These are phyloP conservation scores for Aspergillus sclerotiicarbonarius DNA, from an alignment of 495 filamentous ascomycete genomes.

Conservation along the genomic window DNA sequence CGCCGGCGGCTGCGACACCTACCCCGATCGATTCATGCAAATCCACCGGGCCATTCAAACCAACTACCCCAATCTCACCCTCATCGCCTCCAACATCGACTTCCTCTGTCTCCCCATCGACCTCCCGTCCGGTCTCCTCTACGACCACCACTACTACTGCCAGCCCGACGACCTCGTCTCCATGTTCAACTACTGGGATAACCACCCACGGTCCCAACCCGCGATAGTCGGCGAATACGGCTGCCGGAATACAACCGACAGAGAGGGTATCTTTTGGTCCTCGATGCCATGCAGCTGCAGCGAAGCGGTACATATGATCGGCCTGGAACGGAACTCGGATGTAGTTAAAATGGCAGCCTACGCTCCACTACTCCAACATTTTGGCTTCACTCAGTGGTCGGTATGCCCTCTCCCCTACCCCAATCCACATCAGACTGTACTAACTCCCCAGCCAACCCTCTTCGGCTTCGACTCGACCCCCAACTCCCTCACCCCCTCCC, in stretches of 20 bases:
- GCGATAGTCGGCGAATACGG: conserved; percentile 58
- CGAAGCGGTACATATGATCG: conserved; percentile 67
- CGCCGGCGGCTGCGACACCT: conserved; percentile 37
- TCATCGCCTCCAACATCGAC: conserved; percentile 40
- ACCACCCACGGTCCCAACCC: conserved; percentile 39
- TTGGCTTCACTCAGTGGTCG: conserved; percentile 43
- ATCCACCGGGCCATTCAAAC: conserved; percentile 46
- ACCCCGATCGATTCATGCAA: conserved; percentile 44
- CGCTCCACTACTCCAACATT: conserved; percentile 46
- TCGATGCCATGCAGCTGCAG: conserved; percentile 57
- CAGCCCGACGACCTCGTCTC: conserved; percentile 46
- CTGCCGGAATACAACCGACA: conserved; percentile 47
- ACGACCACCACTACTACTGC: conserved; percentile 53
- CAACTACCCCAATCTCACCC: conserved; percentile 45
- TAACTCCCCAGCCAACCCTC: conserved; percentile 34
- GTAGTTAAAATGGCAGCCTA: conserved; percentile 54
- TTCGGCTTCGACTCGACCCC: conserved; percentile 47
- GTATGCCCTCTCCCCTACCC: conserved; percentile 22
- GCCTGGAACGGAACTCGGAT: conserved; percentile 64
- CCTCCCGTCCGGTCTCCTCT: conserved; percentile 34
- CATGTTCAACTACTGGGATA: conserved; percentile 57
- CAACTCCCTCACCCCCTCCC: conserved; percentile 36
- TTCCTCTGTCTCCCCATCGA: conserved; percentile 26
- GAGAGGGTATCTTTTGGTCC: conserved; percentile 32
- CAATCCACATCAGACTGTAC: no score